phyloP scores from a whole-genome alignment of 495 filamentous ascomycete genomes.

The Aspergillus indologenus region DNA sequence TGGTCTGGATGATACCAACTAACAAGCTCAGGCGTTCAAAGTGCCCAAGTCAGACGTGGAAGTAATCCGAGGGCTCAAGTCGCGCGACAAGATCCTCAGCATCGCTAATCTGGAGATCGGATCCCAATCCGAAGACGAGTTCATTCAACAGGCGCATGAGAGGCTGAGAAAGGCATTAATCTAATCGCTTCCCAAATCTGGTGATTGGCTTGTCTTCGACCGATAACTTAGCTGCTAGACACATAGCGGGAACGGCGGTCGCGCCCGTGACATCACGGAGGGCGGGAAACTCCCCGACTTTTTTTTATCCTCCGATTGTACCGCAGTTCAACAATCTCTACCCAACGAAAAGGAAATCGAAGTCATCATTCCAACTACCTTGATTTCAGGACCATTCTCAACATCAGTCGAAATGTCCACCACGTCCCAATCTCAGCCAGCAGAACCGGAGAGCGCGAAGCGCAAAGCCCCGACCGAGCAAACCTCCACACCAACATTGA shows the following conservation, averaged over 20 bases:
- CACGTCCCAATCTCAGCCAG: background rate
- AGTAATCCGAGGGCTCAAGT: conserved; percentile 61
- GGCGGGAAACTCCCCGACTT: conserved; percentile 8
- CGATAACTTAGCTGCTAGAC: too few species aligned
- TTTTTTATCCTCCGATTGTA: conserved; percentile 12
- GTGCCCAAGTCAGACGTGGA: conserved; percentile 62
- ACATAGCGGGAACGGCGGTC: background rate
- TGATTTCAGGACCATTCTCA: background rate
- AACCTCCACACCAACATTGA: conserved; percentile 15
- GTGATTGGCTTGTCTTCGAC: background rate
- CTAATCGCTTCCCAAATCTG: background rate
- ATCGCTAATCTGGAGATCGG: conserved; percentile 31
- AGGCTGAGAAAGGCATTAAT: conserved; percentile 14
- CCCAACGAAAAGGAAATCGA: background rate
- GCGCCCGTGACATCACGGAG: conserved; percentile 23
- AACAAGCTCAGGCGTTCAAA: conserved; percentile 42
- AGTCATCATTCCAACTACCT: background rate
- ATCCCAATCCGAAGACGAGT: conserved; percentile 25
- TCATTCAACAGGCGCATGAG: conserved; percentile 21
- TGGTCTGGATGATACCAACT: background rate
- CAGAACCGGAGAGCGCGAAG: conserved; percentile 18
- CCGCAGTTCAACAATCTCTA: background rate
- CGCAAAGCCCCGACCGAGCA: conserved; percentile 29
- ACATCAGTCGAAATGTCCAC: conserved; percentile 6
- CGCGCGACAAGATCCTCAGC: conserved; percentile 56